Base-by-base conservation (phyloP, 2,329 filamentous ascomycete genomes). In the Aspergillus vadensis region DNA sequence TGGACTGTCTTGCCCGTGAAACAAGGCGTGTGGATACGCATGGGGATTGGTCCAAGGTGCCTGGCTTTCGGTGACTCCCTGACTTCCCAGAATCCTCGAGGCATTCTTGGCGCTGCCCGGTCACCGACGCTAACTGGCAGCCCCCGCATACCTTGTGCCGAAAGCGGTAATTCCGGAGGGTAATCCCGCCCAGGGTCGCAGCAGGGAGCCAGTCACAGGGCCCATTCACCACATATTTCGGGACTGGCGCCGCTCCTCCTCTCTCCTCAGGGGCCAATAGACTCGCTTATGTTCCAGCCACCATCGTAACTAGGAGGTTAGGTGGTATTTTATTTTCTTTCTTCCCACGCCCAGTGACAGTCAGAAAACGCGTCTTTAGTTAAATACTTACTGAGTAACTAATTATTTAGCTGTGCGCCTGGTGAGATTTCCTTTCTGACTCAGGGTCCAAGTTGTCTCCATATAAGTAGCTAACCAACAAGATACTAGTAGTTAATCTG, bases 101-200 rank as follows among this genome's bases (percentile, higher is more conserved):
- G 55, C 51, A 65, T 63, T 66, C 63, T 63, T 66, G 53, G 64
- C 50, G 44, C 48, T 52, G 47, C 51, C 58, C 63, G 56, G 55
- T 59, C 43, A 36, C 17, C 21, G 47, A 49, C 58, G 60, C 51
- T 61, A 56, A 65, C 55, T 60, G 64, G 57, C 52, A 36, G 61
- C 50, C 64, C 62, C 64, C 65, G 63, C 65, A 67, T 63, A 63
- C 14, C 55, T 39, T 32, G 3, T 48, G 17, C 65, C 64, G 41
- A 63, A 64, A 59, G 12, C 38, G 59, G 65, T 48, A 67, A 53
- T 61, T 62, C 51, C 15, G 38, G 57, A 39, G 59, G 64, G 38
- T 53, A 60, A 66, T 67, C 63, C 55, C 39, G 59, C 25, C 59
- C 61, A 61, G 54, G 58, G 61, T 63, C 50, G 43, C 57, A 61